A percentile compares a stretch with the other conserved stretches of the same genome.
Conservation (phyloP, 306 rosid species). For the Glycyrrhiza uralensis region DNA sequence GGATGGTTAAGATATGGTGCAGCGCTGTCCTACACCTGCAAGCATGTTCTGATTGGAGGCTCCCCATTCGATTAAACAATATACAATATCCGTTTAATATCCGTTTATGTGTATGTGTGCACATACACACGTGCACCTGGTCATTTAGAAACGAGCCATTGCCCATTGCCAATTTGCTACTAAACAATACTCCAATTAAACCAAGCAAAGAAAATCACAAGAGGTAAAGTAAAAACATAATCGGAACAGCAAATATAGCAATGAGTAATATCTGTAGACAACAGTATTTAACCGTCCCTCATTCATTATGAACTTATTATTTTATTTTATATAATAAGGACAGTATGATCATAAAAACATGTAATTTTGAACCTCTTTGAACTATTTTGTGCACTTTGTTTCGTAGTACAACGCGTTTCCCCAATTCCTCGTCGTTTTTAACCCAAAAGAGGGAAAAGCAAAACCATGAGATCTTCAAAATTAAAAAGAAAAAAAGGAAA, state of each 20-base stretch:
- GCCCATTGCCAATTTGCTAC: no score
- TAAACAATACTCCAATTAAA: not conserved
- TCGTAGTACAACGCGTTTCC: conserved; percentile 49
- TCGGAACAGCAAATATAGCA: not conserved
- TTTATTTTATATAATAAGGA: conserved; percentile 3
- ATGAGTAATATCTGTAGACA: not conserved
- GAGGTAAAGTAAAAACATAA: not conserved
- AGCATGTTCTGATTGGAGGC: conserved; percentile 35
- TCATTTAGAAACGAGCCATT: conserved; percentile 5
- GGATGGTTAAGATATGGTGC: not conserved
- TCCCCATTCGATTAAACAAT: conserved; percentile 29
- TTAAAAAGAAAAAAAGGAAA: not conserved
- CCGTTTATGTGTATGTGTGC: not conserved
- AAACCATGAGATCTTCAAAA: conserved; percentile 30
- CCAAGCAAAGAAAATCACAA: not conserved
- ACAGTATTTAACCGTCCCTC: not conserved
- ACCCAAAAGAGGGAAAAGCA: conserved; percentile 30
- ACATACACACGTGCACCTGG: conserved; percentile 56
- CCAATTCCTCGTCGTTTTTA: conserved; percentile 22
- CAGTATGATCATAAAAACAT: conserved; percentile 5
- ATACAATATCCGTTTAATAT: conserved; percentile 4
- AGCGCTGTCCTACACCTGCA: conserved; percentile 29
- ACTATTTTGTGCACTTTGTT: conserved; percentile 40
- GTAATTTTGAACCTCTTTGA: conserved; percentile 27
- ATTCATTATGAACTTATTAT: conserved; percentile 3